Evolutionary conservation across 1,139 yeast species (phyloP), one percentile per base, ranked within the genome.

Genomic region (Meyerozyma sp.): DNA sequence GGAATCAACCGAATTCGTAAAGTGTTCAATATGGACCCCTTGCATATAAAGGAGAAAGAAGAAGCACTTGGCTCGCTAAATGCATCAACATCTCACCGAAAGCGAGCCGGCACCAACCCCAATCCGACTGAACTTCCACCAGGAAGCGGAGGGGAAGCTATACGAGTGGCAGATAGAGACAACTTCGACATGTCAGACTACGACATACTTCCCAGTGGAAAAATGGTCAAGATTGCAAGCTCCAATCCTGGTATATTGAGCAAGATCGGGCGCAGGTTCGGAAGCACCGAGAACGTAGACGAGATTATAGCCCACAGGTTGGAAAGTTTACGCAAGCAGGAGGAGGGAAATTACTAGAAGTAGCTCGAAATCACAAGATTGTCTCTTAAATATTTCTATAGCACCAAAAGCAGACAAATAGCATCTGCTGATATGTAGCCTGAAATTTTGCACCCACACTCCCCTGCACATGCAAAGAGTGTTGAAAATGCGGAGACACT

Each of bases 161-260:
- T 66, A 3, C 57, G 52, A 23, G 54, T 53, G 7, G 56, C 56
- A 13, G 70, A 62, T 40, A 54, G 50, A 37, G 59, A 60, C 37
- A 45, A 46, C 14, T 51, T 49, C 20, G 53, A 54, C 21, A 49
- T 61, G 53, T 75, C 68, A 44, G 71, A 67, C 3, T 75, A 69
- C 43, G 91, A 84, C 52, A 63, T 79, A 28, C 63, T 84, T 42
- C 93, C 93, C 1, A 82, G 88, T 62, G 93, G 93, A 14, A 81
- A 81, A 52, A 61, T 75, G 42, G 75, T 77, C 38, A 77, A 71
- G 52, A 65, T 73, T 40, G 70, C 73, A 45, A 50, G 59, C 39
- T 50, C 48, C 23, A 49, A 47, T 23, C 48, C 44, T 9, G 57
- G 53, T 3, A 45, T 58, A 41, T 57, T 48, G 54, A 56, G 54